These are phyloP conservation scores for Leucosporidium scottii DNA, from an alignment of 768 basidiomycete species.

Conservation along the genomic window DNA sequence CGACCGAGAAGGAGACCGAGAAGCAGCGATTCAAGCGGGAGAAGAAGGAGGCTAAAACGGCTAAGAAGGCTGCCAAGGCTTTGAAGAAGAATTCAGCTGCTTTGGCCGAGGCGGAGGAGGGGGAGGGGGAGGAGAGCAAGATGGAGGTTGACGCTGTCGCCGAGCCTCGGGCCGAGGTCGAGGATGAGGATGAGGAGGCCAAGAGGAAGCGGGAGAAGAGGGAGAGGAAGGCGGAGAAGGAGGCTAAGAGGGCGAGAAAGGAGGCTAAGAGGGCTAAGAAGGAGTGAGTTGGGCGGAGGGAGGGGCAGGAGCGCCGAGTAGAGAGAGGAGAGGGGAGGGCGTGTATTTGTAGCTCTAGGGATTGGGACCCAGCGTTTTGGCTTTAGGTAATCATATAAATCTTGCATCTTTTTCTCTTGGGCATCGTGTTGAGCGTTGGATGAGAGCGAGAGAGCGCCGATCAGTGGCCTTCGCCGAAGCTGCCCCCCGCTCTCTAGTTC, in stretches of 20 bases:
- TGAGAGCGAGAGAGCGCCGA: too few relatives aligned
- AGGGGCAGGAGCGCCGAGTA: too few relatives aligned
- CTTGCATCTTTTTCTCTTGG: too few relatives aligned
- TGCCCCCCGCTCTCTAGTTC: too few relatives aligned
- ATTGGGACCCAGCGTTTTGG: too few relatives aligned
- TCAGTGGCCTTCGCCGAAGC: too few relatives aligned
- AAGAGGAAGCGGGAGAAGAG: constrained; percentile 6
- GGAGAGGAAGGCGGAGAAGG: not conserved
- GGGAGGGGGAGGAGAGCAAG: not conserved
- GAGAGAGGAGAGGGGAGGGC: too few relatives aligned
- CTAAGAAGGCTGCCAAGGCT: not conserved
- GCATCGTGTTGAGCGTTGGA: too few relatives aligned
- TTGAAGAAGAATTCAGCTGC: not conserved
- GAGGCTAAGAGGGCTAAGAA: not conserved
- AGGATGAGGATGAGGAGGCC: not conserved
- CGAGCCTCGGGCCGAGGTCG: too few relatives aligned
- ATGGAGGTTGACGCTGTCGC: not conserved
- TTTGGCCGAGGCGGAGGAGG: not conserved
- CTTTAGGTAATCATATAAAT: too few relatives aligned
- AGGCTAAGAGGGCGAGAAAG: not conserved
- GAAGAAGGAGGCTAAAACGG: not conserved
- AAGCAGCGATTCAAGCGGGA: not conserved
- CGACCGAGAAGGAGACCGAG: not conserved
- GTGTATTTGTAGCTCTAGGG: too few relatives aligned
- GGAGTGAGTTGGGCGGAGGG: not conserved